These are phyloP conservation scores for Silene latifolia DNA, from an alignment of 148 eudicot genomes.

Conservation along the genomic window DNA sequence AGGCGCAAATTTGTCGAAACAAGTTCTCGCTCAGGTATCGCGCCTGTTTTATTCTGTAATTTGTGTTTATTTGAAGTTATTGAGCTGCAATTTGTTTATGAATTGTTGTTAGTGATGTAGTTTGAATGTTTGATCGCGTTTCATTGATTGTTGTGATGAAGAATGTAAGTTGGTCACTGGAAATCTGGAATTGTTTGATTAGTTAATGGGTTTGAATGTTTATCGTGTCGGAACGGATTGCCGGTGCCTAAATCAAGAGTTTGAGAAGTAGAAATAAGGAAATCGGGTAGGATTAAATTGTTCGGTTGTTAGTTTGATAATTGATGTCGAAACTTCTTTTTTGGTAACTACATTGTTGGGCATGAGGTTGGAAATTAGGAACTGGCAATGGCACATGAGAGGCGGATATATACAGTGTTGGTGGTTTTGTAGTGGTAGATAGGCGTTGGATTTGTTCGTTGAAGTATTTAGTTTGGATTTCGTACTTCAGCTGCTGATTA, in stretches of 20 bases:
- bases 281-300: neutral
- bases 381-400: neutral
- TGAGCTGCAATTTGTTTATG: neutral
- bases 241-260: neutral
- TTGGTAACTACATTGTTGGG: neutral
- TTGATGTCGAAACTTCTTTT: neutral
- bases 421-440: no score
- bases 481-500: neutral
- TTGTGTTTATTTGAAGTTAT: neutral
- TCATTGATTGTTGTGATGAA: neutral
- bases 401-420: no score
- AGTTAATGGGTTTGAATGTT: neutral
- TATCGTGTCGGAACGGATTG: neutral
- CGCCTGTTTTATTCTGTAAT: neutral
- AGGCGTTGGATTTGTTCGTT: neutral
- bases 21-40: conserved; percentile 83
- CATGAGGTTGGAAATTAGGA: neutral
- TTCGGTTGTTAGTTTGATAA: neutral
- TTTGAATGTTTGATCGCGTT: neutral
- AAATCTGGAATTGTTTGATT: neutral
- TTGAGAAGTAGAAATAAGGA: neutral
- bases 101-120: neutral
- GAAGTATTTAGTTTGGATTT: neutral
- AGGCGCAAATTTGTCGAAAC: conserved; percentile 70
- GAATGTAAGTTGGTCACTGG: neutral